Evolutionary conservation across 495 filamentous ascomycete species (phyloP), one percentile per base, ranked within the genome.

Genomic region (Neurospora terricola): DNA sequence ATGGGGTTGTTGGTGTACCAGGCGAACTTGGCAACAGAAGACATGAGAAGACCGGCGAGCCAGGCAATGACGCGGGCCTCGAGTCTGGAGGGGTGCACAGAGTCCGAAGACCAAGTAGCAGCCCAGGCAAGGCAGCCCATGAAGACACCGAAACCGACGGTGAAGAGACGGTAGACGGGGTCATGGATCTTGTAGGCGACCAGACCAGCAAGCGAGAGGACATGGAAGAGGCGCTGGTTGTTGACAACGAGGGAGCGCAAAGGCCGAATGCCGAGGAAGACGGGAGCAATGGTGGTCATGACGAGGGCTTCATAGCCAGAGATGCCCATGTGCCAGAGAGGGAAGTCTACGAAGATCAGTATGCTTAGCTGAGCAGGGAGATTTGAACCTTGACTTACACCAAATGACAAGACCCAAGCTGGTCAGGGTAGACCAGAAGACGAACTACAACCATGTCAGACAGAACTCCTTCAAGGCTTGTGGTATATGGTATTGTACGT

Each of bases 301-400:
- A 99, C 89, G 74, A 95, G 85, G 36, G 90, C 90, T 83, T 99
- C 96, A 75, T 97, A 98, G 72, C 96, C 96, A 9, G 96, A 99
- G 73, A 99, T 94, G 72, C 96, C 96, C 96, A 99, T 98, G 80
- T 98, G 90, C 96, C 96, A 99, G n/a, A 99, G 88, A 18, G 96
- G 96, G 78, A 99, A 99, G 80, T 97, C 92, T 94, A 74, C 3
- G 5, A n/a, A 40, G 6, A 62, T 77, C 83, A 54, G 79, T 79
- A 72, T 40, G 36, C 30, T 30, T 9, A 5, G 74, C n/a, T 54
- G 38, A 5, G 70, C 9, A 11, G 68, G 42, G 23, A 36, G 21
- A 73, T 70, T 11, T 12, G 34, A 9, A 43, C 16, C 16, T 43
- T 7, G 69, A 81, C 92, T 88, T 88, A 95, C 92, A 99, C 96